Evolutionary conservation across 352 stramenopile genomes (phyloP).

Genomic region (Blastocystis sp.): DNA sequence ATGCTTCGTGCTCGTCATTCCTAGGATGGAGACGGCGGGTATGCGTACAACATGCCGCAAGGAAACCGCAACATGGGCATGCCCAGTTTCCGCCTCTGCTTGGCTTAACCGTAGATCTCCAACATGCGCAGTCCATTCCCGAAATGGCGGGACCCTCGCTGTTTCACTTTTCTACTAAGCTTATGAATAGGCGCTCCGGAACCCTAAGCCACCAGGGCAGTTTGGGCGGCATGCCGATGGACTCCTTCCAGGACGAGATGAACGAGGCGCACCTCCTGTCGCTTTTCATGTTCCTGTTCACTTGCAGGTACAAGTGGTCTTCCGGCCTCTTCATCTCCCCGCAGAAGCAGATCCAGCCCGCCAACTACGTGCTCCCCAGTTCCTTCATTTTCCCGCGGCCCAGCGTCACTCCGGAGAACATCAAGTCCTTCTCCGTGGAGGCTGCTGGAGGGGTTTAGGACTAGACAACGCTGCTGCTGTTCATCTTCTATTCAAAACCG

Average conservation of each 20-base stretch:
- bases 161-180: background rate
- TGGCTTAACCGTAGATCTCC: background rate
- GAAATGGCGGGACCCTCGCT: background rate
- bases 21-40: conserved; percentile 32
- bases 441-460: background rate
- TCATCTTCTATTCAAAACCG: conserved; percentile 47
- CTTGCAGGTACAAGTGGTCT: conserved; percentile 32
- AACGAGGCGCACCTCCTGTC: background rate
- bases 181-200: background rate
- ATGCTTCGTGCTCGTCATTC: background rate
- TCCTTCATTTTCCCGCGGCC: conserved; percentile 35
- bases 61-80: background rate
- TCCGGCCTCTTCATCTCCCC: background rate
- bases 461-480: conserved; percentile 29
- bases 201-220: background rate
- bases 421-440: conserved; percentile 31
- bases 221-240: background rate
- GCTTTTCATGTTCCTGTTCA: background rate
- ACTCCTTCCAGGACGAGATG: background rate
- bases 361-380: conserved; percentile 56
- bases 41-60: conserved; percentile 14
- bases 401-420: background rate
- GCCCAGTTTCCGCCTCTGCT: background rate
- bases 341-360: background rate
- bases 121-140: background rate